Base-by-base conservation (phyloP, 2,329 filamentous ascomycete genomes). In the Onygenales sp. region DNA sequence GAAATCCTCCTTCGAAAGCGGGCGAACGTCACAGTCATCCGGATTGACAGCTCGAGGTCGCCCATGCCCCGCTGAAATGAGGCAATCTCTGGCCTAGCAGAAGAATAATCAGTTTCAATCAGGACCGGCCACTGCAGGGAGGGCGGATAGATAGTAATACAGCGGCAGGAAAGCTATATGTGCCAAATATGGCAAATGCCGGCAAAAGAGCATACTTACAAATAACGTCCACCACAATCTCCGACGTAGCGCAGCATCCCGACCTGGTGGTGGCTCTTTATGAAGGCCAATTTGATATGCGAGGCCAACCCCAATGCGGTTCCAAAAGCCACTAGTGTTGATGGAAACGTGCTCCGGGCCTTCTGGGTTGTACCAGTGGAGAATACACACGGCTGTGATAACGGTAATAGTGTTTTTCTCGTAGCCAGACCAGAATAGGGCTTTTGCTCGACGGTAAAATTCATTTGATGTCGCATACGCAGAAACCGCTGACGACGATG, bases 261-360 rank as follows among this genome's bases (percentile, higher is more conserved):
- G 57, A 48, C 64, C 66, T 4, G 60, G 60, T 3, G 58, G 58
- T 2, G 72, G 71, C 50, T 75, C 71, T 42, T 68, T 66, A 54
- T 75, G 72, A n/a, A 75, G 60, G 3, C 72, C 72, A 53, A 74
- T 64, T 52, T 75, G 72, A 60, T 73, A 72, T 2, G 71, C 71
- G 31, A 75, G 58, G 1, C 70, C 71, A 17, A 71, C 67, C 39
- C 69, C 69, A 31, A 73, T 68, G 21, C 70, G 65, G 33, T 72
- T 61, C 72, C 72, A 75, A 54, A 75, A 74, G 9, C 69, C 67
- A 52, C 72, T 74, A 0, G 69, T 74, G 55, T 75, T 70, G 7
- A 71, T 64, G 9, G 71, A 74, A 13, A 69, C 62, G 50, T 67
- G 65, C 50, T 68, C 66, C 1, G 66, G 66, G 0, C 66, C 66